Conservation (phyloP, 169 alveolate genomes). For the Babesia caballi region DNA sequence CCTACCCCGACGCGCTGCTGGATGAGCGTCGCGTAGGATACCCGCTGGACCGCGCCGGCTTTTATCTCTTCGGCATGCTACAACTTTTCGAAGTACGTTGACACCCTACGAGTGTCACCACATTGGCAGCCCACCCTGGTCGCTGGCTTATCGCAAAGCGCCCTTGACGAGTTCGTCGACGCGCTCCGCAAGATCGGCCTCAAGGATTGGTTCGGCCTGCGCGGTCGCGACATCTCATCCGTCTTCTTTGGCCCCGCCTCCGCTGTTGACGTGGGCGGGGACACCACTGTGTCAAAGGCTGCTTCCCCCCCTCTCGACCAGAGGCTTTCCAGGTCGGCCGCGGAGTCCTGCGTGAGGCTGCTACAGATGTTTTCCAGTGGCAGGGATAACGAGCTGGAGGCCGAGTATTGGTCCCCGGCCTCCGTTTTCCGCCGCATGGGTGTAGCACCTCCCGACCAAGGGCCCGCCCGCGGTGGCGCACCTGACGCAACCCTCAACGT, state of each 20-base stretch:
- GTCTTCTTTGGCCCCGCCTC: neutral
- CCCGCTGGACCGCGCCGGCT: conserved; percentile 41
- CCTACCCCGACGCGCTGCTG: conserved; percentile 42
- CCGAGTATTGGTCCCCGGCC: conserved; percentile 15
- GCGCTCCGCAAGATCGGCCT: conserved; percentile 24
- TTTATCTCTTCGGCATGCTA: conserved; percentile 23
- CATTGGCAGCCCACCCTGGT: neutral
- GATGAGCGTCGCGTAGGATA: conserved; percentile 53
- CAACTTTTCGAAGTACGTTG: conserved; percentile 36
- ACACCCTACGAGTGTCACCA: neutral
- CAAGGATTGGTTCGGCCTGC: conserved; percentile 49
- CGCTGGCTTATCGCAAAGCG: neutral
- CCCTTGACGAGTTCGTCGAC: conserved; percentile 3
- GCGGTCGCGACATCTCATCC: neutral
- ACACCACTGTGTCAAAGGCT: neutral
- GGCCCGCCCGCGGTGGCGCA: neutral
- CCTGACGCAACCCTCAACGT: neutral
- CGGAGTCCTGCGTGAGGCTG: neutral
- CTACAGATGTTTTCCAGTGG: neutral
- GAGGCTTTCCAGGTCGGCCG: neutral
- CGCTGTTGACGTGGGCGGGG: neutral
- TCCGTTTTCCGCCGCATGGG: neutral
- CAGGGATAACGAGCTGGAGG: conserved; percentile 8
- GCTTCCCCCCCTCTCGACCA: neutral
- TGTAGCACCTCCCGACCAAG: neutral